Evolutionary conservation across 139 green algal species (phyloP), one percentile per base, ranked within the genome.

Genomic region (Ettlia oleoabundans): DNA sequence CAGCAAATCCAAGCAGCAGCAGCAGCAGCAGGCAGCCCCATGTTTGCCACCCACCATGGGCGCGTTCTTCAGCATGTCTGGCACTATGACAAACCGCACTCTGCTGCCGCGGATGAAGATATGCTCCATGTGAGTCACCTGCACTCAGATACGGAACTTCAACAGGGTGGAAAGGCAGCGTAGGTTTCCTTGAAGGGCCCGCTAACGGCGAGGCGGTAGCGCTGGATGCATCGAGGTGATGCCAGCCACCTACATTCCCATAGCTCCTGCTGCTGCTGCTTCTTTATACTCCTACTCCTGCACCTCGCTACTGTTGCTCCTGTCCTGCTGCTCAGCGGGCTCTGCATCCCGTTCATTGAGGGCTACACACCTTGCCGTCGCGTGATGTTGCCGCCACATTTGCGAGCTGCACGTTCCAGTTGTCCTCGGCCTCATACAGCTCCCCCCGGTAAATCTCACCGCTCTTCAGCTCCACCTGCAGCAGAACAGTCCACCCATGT

Each of bases 61-160:
- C 0, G 97, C 96, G 82, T 99, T 99, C 80, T 98, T 99, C n/a
- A 99, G 88, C 96, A 99, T 99, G 82, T 99, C 97, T 33, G 97
- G 97, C 30, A 99, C 93, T 41, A 99, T 95, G 13, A 99, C 84
- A 74, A 98, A 97, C 9, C 97, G 88, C 10, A 99, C 88, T 4
- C 92, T 78, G 83, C 91, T 93, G 38, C 92, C 92, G 28, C 92
- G 89, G 8, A 99, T 89, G 81, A 97, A 99, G 24, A 97, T 94
- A 81, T 99, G 93, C 78, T 97, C 92, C 81, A 99, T 84, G 83
- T 89, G 86, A 28, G 38, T 76, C 4, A 72, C 40, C 52, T 65
- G 77, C 24, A 24, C 47, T n/a, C n/a, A n/a, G n/a, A n/a, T n/a
- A n/a, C n/a, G n/a, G n/a, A n/a, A n/a, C n/a, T n/a, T n/a, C 47